Evolutionary conservation across 352 stramenopile genomes (phyloP).

Genomic region (Aphanomyces stellatus): DNA sequence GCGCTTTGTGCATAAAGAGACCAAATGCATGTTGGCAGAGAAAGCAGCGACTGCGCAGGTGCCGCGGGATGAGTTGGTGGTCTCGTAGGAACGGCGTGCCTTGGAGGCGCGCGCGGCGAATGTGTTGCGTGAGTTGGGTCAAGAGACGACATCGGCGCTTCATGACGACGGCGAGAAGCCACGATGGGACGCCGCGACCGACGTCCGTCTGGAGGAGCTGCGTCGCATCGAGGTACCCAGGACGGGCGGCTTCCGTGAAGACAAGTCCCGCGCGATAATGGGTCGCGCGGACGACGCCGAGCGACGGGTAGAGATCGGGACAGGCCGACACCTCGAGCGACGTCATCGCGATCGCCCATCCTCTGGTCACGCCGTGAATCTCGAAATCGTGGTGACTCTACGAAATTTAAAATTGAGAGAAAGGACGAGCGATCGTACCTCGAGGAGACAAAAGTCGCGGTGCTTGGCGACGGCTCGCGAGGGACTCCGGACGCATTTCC

Average conservation of each 20-base stretch:
- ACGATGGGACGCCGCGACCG: constrained; percentile 41
- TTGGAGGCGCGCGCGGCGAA: constrained; percentile 41
- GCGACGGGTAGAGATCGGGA: constrained; percentile 38
- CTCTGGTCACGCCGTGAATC: constrained; percentile 34
- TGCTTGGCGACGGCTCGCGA: constrained; percentile 48
- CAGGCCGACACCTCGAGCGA: constrained; percentile 56
- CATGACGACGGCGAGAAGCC: constrained; percentile 39
- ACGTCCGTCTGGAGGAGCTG: constrained; percentile 52
- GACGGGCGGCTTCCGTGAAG: constrained; percentile 53
- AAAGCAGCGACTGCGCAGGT: constrained; percentile 42
- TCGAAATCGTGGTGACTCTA: constrained; percentile 71
- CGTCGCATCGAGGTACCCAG: constrained; percentile 51
- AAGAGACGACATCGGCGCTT: constrained; percentile 45
- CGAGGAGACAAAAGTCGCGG: constrained; percentile 43
- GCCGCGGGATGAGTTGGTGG: constrained; percentile 53
- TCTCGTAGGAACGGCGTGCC: constrained; percentile 48
- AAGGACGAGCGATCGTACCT: neutral
- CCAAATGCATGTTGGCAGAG: constrained; percentile 49
- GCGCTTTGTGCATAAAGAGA: constrained; percentile 41
- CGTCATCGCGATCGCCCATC: constrained; percentile 60
- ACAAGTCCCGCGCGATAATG: constrained; percentile 66
- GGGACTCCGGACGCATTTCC: constrained; percentile 38
- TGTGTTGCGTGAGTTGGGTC: constrained; percentile 35
- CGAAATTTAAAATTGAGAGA: constrained; percentile 26
- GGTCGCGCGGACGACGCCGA: constrained; percentile 47